phyloP scores from a whole-genome alignment of 305 asterid genomes.

The Fraxinus floribunda region DNA sequence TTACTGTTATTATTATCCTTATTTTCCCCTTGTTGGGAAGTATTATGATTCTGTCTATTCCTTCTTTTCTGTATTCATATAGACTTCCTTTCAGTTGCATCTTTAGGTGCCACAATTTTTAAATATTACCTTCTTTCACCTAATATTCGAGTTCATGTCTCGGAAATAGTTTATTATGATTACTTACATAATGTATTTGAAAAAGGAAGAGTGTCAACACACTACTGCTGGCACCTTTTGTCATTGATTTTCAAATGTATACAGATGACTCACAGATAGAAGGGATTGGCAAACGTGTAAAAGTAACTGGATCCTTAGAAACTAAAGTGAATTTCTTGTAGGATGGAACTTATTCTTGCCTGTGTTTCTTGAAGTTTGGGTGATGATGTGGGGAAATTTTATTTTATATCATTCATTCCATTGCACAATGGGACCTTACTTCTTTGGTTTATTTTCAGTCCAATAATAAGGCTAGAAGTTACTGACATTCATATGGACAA shows the following conservation, averaged over 20 bases:
- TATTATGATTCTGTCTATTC: not conserved
- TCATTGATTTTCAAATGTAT: not conserved
- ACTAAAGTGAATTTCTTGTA: not conserved
- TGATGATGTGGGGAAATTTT: not conserved
- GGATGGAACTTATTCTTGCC: not conserved
- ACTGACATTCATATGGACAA: slow-evolving; percentile 54
- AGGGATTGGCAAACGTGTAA: not conserved
- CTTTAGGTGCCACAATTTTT: not conserved
- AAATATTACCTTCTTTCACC: not conserved
- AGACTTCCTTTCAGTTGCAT: not conserved
- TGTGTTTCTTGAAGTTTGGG: not conserved
- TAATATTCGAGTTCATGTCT: not conserved
- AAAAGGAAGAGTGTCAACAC: not conserved
- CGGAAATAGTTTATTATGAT: not conserved
- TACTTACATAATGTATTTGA: not conserved
- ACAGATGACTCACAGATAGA: not conserved
- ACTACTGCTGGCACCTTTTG: not conserved
- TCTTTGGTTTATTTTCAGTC: slow-evolving; percentile 27
- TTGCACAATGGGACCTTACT: not conserved
- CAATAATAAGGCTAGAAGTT: slow-evolving; percentile 57
- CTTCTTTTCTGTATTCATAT: not conserved
- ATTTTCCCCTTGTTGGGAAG: not conserved
- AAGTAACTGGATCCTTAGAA: not conserved
- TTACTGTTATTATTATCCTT: not conserved
- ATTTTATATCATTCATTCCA: not conserved